These are phyloP conservation scores for Cyberlindnera xishuangbannaensis DNA, from an alignment of 805 yeast genomes.

Conservation along the genomic window DNA sequence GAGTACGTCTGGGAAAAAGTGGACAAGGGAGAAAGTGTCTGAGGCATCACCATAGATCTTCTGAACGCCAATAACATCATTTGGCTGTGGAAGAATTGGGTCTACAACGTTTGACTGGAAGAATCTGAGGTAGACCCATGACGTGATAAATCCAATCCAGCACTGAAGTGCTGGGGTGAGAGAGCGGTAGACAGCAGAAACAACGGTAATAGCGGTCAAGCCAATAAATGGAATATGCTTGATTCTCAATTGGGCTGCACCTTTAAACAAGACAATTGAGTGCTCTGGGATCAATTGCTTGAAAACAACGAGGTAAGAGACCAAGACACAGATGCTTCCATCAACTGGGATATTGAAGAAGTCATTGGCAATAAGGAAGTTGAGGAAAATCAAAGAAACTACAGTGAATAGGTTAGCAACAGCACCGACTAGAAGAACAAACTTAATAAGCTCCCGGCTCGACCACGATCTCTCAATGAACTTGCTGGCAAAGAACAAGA, in stretches of 20 bases:
- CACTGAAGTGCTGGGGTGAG: slow-evolving; percentile 54
- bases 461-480: slow-evolving; percentile 69
- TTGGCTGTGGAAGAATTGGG: slow-evolving; percentile 45
- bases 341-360: slow-evolving; percentile 39
- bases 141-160: slow-evolving; percentile 50
- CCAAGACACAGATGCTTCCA: slow-evolving; percentile 49
- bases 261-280: slow-evolving; percentile 43
- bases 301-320: slow-evolving; percentile 57
- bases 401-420: slow-evolving; percentile 43
- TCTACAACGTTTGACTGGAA: slow-evolving; percentile 54
- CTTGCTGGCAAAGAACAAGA: slow-evolving; percentile 52
- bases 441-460: slow-evolving; percentile 42
- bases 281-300: slow-evolving; percentile 64
- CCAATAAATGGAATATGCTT: slow-evolving; percentile 56
- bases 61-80: slow-evolving; percentile 24
- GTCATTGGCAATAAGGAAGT: slow-evolving; percentile 21
- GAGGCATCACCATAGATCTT: slow-evolving; percentile 77
- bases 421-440: slow-evolving; percentile 41
- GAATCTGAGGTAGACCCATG: slow-evolving; percentile 79
- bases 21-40: slow-evolving; percentile 77
- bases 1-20: slow-evolving; percentile 70
- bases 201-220: slow-evolving; percentile 24
- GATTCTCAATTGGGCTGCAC: slow-evolving; percentile 45
- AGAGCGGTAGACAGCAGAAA: slow-evolving; percentile 26
- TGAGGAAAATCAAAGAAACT: slow-evolving; percentile 21